Conservation (phyloP, 2,329 filamentous ascomycete species). For the Ramularia collo-cygni region DNA sequence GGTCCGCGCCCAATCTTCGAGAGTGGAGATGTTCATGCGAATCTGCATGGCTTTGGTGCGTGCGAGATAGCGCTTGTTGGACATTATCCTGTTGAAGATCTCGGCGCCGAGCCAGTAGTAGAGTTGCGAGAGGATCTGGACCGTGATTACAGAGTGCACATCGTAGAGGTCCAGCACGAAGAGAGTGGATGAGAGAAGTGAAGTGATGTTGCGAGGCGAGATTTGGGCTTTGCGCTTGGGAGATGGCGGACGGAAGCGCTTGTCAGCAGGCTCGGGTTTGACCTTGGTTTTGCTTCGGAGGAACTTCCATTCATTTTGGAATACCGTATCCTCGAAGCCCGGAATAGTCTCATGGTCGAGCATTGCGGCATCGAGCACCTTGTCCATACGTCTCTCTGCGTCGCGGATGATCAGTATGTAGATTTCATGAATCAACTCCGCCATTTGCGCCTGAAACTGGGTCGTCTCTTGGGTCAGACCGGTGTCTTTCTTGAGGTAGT, state of each 20-base stretch:
- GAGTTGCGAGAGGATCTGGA: constrained; percentile 85
- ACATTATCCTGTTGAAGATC: constrained; percentile 97
- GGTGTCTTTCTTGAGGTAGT: constrained; percentile 92
- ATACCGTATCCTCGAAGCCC: constrained; percentile 91
- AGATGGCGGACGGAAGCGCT: constrained; percentile 84
- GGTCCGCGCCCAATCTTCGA: constrained; percentile 91
- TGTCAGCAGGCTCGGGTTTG: constrained; percentile 82
- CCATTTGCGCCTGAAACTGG: constrained; percentile 86
- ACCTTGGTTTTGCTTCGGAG: constrained; percentile 87
- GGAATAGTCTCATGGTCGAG: constrained; percentile 97
- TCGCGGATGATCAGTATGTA: constrained; percentile 97
- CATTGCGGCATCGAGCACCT: constrained; percentile 88
- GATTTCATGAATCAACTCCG: constrained; percentile 94
- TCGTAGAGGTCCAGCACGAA: constrained; percentile 99
- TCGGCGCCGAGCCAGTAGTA: constrained; percentile 96
- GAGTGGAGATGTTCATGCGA: constrained; percentile 90
- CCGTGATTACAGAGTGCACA: constrained; percentile 90
- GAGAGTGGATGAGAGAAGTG: constrained; percentile 85
- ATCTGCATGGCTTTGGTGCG: constrained; percentile 99
- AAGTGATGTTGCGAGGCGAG: constrained; percentile 91
- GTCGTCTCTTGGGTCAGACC: constrained; percentile 74
- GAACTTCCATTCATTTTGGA: constrained; percentile 97
- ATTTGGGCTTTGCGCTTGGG: constrained; percentile 88
- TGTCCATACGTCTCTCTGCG: constrained; percentile 91
- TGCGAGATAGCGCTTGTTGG: constrained; percentile 86